Percentiles rank a stretch among this genome's conserved stretches.
Evolutionary conservation across 192 early-diverging fungal species (phyloP).

Genomic region (Thamnidium elegans): DNA sequence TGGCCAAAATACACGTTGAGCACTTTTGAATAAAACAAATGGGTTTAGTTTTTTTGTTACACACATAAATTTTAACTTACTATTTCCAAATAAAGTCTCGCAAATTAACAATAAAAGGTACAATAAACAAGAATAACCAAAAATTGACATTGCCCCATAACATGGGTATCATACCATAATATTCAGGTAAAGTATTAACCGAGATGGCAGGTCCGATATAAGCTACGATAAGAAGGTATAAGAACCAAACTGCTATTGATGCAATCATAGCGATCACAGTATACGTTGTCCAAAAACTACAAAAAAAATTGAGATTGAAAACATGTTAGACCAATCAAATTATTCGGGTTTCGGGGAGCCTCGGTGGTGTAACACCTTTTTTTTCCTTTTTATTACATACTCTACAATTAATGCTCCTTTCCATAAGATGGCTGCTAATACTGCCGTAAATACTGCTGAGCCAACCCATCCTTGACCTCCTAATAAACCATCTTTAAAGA

Average conservation of each 20-base stretch:
- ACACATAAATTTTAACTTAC: slow-evolving; percentile 55
- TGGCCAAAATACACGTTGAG: slow-evolving; percentile 71
- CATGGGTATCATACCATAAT: slow-evolving; percentile 66
- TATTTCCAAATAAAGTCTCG: slow-evolving; percentile 97
- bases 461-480: slow-evolving; percentile 91
- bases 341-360: slow-evolving; percentile 11
- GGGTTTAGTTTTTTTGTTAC: neutral
- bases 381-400: slow-evolving; percentile 34
- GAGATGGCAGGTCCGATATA: slow-evolving; percentile 63
- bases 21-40: slow-evolving; percentile 37
- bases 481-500: slow-evolving; percentile 65
- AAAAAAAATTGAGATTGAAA: neutral
- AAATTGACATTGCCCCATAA: slow-evolving; percentile 70
- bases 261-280: slow-evolving; percentile 88
- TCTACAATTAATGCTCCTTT: slow-evolving; percentile 92
- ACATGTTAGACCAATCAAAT: slow-evolving; percentile 7
- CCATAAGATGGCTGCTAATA: slow-evolving; percentile 84
- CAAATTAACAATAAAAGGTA: slow-evolving; percentile 80
- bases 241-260: slow-evolving; percentile 85
- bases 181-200: slow-evolving; percentile 64
- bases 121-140: slow-evolving; percentile 83
- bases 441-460: slow-evolving; percentile 83
- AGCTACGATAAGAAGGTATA: slow-evolving; percentile 82
- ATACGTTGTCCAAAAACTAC: slow-evolving; percentile 89
- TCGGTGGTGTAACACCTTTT: neutral